phyloP scores from a whole-genome alignment of 495 filamentous ascomycete genomes.

The Trypethelium eluteriae region DNA sequence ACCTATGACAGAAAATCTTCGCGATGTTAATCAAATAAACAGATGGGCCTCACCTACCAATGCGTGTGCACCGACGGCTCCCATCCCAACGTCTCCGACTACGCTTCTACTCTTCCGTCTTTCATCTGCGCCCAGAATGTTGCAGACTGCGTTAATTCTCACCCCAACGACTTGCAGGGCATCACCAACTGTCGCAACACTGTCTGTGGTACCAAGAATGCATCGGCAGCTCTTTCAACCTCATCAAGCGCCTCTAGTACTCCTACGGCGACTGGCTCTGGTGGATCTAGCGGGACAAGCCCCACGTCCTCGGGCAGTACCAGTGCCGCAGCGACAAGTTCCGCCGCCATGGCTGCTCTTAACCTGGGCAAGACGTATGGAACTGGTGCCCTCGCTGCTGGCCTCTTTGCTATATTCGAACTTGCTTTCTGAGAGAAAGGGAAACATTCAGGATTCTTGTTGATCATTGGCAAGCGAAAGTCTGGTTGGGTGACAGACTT shows the following conservation, averaged over 20 bases:
- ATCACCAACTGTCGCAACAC: slow-evolving; percentile 41
- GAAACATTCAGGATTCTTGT: background rate
- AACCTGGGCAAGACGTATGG: slow-evolving; percentile 43
- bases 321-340: slow-evolving; percentile 12
- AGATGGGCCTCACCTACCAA: slow-evolving; percentile 41
- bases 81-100: slow-evolving; percentile 45
- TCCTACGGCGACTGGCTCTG: background rate
- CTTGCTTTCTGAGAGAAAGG: slow-evolving; percentile 40
- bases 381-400: slow-evolving; percentile 44
- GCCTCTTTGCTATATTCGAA: slow-evolving; percentile 43
- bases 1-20: too few species aligned
- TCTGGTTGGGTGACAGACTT: background rate
- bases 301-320: slow-evolving; percentile 20
- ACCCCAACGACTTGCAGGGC: slow-evolving; percentile 41
- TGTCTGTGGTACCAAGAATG: slow-evolving; percentile 45
- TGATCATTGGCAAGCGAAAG: background rate
- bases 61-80: slow-evolving; percentile 50
- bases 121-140: slow-evolving; percentile 48
- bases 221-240: slow-evolving; percentile 30
- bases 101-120: slow-evolving; percentile 50
- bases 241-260: slow-evolving; percentile 23
- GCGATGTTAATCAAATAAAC: slow-evolving; percentile 2
- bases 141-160: slow-evolving; percentile 43
- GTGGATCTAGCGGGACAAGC: slow-evolving; percentile 13
- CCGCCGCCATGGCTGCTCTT: slow-evolving; percentile 31